phyloP scores from a whole-genome alignment of 2,329 filamentous ascomycete species.

The Rachicladosporium sp. region DNA sequence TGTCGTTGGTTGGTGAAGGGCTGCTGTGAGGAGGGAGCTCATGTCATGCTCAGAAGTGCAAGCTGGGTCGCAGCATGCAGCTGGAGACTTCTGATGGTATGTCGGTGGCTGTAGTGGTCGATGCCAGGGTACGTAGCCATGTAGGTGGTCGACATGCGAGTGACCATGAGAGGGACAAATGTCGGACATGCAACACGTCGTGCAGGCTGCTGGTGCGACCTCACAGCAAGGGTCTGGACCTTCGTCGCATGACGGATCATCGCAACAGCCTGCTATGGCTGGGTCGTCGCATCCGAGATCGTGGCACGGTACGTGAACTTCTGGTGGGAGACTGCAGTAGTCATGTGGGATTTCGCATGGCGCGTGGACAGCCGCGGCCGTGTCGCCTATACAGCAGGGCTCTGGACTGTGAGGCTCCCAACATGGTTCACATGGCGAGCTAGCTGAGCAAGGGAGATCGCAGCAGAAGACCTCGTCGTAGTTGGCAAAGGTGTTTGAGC shows the following conservation, averaged over 20 bases:
- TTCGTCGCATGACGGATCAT: constrained; percentile 24
- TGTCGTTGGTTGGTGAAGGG: neutral
- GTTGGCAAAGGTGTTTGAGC: constrained; percentile 3
- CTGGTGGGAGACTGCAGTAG: constrained; percentile 2
- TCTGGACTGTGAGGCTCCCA: constrained; percentile 4
- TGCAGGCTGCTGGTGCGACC: constrained; percentile 3
- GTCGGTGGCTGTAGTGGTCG: constrained; percentile 1
- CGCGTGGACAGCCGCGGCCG: neutral
- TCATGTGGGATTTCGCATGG: constrained; percentile 3
- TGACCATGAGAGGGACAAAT: constrained; percentile 4
- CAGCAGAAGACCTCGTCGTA: constrained; percentile 7
- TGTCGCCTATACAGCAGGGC: constrained; percentile 2
- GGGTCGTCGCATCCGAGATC: constrained; percentile 6
- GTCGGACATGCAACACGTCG: constrained; percentile 7
- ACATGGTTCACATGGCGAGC: constrained; percentile 4
- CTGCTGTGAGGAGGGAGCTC: constrained; percentile 3
- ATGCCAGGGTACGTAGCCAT: constrained; percentile 3
- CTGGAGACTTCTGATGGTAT: neutral
- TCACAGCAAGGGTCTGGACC: constrained; percentile 6
- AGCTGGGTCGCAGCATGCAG: neutral
- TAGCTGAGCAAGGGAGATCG: constrained; percentile 5
- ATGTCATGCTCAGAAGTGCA: constrained; percentile 1
- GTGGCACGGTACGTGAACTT: constrained; percentile 5
- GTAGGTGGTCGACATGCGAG: constrained; percentile 1
- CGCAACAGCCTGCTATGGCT: constrained; percentile 7